Conservation (phyloP, 345 rosid species). For the Gynandropsis gynandra region DNA sequence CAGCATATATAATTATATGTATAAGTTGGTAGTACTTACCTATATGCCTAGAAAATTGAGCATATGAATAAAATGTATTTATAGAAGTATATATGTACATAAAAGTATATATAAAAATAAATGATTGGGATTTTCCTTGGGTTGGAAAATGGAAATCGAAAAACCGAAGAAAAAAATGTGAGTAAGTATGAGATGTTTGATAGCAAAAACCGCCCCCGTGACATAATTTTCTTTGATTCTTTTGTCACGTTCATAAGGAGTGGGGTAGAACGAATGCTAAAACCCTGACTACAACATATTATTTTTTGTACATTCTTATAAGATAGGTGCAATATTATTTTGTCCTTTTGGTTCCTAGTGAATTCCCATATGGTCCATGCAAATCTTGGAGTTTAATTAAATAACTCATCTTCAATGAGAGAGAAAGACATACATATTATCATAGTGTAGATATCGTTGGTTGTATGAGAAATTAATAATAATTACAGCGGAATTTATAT, state of each 20-base stretch:
- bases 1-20: too few species aligned
- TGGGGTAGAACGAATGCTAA: conserved; percentile 28
- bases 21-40: too few species aligned
- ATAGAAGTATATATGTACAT: too few species aligned
- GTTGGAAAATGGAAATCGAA: not conserved
- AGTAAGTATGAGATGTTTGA: conserved; percentile 18
- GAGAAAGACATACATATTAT: conserved; percentile 1
- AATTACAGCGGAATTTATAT: too few species aligned
- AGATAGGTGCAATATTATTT: conserved; percentile 19
- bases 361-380: conserved; percentile 17
- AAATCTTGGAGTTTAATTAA: conserved; percentile 19
- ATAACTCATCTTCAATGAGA: conserved; percentile 14
- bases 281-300: conserved; percentile 4
- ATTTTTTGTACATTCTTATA: conserved; percentile 27
- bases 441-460: too few species aligned
- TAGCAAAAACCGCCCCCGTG: conserved; percentile 27
- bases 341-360: conserved; percentile 21
- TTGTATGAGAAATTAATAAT: too few species aligned
- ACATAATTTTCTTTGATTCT: conserved; percentile 23
- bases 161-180: not conserved
- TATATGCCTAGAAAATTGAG: too few species aligned
- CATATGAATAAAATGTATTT: too few species aligned
- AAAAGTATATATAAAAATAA: too few species aligned
- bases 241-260: conserved; percentile 26
- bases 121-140: too few species aligned